A percentile compares a stretch with the other conserved stretches of the same genome.
Evolutionary conservation across 2,329 filamentous ascomycete species (phyloP).

Genomic region (Aspergillus piperis): DNA sequence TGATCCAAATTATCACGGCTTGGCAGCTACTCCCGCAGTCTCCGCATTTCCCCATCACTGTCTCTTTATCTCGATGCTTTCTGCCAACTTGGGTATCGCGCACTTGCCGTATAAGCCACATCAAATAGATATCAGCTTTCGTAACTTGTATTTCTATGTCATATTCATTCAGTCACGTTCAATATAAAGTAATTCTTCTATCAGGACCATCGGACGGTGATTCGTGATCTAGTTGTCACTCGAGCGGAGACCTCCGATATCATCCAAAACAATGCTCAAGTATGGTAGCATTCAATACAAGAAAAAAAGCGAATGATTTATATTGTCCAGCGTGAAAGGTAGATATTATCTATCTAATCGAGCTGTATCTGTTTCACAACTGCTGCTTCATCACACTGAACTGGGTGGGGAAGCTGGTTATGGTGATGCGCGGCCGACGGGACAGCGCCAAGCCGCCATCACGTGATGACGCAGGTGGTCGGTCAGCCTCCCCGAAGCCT

Average conservation of each 20-base stretch:
- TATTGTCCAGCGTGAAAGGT: conserved; percentile 26
- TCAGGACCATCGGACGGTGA: conserved; percentile 44
- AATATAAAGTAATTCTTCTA: conserved; percentile 17
- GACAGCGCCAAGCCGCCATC: conserved; percentile 30
- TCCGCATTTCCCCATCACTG: conserved; percentile 1
- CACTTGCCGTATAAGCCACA: neutral
- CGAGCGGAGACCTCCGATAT: conserved; percentile 6
- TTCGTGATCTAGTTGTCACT: conserved; percentile 23
- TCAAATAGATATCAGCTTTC: neutral
- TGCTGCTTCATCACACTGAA: neutral
- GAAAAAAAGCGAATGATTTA: too few species aligned
- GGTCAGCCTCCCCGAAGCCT: conserved; percentile 29
- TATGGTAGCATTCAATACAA: conserved; percentile 34
- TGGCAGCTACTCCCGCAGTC: neutral
- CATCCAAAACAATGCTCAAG: conserved; percentile 32
- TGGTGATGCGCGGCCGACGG: conserved; percentile 4
- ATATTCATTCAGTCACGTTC: too few species aligned
- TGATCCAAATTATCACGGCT: neutral
- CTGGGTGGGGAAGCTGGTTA: neutral
- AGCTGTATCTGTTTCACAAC: neutral
- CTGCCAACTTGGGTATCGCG: neutral
- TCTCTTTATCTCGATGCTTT: neutral
- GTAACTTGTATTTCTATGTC: too few species aligned
- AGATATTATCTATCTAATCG: neutral
- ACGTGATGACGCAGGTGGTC: conserved; percentile 34